Conservation (phyloP, 345 rosid species). For the Ricinus communis region DNA sequence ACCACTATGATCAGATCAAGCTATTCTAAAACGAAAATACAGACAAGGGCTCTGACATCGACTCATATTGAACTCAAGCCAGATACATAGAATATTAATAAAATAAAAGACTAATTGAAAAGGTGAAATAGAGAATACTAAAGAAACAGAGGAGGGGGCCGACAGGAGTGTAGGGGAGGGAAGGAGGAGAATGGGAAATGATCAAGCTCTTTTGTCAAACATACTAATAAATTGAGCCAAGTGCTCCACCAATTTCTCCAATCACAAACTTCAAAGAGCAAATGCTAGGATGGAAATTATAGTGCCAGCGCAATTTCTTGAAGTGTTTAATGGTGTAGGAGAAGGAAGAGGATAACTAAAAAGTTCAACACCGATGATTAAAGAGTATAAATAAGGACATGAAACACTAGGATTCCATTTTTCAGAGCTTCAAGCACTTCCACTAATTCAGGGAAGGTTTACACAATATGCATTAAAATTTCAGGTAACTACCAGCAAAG, state of each 20-base stretch:
- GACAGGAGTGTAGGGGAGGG: too few species aligned
- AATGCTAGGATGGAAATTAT: background rate
- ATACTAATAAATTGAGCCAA: background rate
- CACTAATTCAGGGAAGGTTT: background rate
- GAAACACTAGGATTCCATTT: too few species aligned
- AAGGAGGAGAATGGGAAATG: too few species aligned
- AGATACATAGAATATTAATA: background rate
- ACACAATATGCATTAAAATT: background rate
- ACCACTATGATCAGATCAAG: background rate
- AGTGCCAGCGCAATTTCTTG: background rate
- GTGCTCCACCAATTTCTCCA: background rate
- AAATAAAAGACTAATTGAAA: background rate
- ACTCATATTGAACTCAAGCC: background rate
- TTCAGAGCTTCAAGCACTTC: background rate
- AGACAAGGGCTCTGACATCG: conserved; percentile 2
- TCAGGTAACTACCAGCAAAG: background rate
- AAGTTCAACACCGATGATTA: background rate
- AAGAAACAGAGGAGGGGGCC: background rate
- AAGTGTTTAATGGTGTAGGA: background rate
- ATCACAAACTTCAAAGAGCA: background rate
- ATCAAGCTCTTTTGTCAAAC: background rate
- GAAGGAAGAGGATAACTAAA: background rate
- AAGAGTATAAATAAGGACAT: too few species aligned
- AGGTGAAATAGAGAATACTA: background rate
- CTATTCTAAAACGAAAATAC: background rate